These are phyloP conservation scores for Elaphomyces granulatus DNA, from an alignment of 495 filamentous ascomycete species.

Conservation along the genomic window DNA sequence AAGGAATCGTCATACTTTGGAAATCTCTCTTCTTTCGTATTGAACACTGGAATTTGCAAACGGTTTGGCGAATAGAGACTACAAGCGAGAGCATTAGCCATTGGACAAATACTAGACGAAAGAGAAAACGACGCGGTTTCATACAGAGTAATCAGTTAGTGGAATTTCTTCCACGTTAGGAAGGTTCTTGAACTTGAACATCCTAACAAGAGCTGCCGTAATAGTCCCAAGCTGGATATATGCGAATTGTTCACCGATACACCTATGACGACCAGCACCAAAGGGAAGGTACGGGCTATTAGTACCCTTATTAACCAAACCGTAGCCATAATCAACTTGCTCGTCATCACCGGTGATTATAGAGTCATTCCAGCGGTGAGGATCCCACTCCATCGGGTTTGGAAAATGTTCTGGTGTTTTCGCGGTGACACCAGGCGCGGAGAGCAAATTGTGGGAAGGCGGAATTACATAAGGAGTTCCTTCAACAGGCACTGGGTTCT, in stretches of 20 bases:
- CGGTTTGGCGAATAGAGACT: conserved; percentile 41
- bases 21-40: conserved; percentile 21
- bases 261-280: conserved; percentile 83
- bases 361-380: conserved; percentile 62
- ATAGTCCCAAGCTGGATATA: conserved; percentile 85
- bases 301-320: conserved; percentile 78
- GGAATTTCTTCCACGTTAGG: conserved; percentile 54
- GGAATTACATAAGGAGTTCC: conserved; percentile 71
- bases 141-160: conserved; percentile 71
- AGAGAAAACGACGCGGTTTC: conserved; percentile 19
- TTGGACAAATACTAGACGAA: not conserved
- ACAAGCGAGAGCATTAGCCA: not conserved
- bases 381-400: conserved; percentile 68
- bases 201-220: conserved; percentile 58
- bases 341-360: conserved; percentile 28
- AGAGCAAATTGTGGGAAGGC: conserved; percentile 57
- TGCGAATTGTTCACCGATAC: conserved; percentile 95
- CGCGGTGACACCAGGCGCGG: conserved; percentile 65
- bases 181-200: conserved; percentile 59
- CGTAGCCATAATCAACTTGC: conserved; percentile 80
- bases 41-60: conserved; percentile 27
- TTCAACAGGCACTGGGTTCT: conserved; percentile 59
- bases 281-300: conserved; percentile 85
- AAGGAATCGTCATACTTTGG: conserved; percentile 11
- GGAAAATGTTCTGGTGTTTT: conserved; percentile 62